phyloP scores from a whole-genome alignment of 305 asterid genomes.

The Fraxinus sp. region DNA sequence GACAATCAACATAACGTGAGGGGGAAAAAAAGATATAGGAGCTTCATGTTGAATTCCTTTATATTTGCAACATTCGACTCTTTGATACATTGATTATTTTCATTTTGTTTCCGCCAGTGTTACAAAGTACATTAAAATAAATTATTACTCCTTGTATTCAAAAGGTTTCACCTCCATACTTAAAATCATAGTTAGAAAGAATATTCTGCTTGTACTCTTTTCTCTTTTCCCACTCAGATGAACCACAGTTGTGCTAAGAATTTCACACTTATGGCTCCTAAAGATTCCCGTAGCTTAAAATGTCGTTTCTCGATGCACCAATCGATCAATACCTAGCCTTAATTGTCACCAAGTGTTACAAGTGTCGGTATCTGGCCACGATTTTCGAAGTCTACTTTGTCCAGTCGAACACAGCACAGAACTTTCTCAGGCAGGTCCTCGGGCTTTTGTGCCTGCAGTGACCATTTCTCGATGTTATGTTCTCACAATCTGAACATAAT shows the following conservation, averaged over 20 bases:
- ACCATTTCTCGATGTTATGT: neutral
- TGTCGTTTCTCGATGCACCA: slow-evolving; percentile 1
- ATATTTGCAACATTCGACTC: neutral
- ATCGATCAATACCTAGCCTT: slow-evolving; percentile 10
- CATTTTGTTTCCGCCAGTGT: neutral
- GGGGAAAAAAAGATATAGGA: neutral
- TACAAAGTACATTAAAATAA: neutral
- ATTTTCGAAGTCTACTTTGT: slow-evolving; percentile 66
- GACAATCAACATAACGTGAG: neutral
- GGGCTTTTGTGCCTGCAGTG: slow-evolving; percentile 66
- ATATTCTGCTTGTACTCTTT: neutral
- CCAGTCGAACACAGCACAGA: slow-evolving; percentile 67
- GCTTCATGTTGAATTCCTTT: neutral
- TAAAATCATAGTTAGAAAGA: neutral
- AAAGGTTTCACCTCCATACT: neutral
- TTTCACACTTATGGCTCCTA: neutral
- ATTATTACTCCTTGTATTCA: neutral
- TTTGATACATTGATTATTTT: neutral
- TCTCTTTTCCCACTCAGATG: neutral
- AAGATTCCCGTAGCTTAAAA: slow-evolving; percentile 15
- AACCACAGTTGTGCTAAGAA: neutral
- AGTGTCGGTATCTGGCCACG: slow-evolving; percentile 64
- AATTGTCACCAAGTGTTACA: slow-evolving; percentile 30
- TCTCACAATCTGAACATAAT: neutral
- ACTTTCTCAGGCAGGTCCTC: slow-evolving; percentile 90